phyloP scores from a whole-genome alignment of 1,139 yeast genomes.

The Candida sp. region DNA sequence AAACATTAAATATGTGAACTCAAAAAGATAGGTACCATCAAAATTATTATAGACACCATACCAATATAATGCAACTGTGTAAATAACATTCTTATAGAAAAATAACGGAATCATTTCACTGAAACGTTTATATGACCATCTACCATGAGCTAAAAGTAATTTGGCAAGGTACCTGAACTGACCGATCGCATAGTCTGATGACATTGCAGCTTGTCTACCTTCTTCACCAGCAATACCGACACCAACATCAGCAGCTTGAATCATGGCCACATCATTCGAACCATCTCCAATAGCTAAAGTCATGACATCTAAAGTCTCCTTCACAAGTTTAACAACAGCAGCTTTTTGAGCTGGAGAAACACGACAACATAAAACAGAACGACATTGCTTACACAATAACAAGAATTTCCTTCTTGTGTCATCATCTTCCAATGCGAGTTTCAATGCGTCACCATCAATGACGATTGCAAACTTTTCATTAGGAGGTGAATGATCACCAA shows the following conservation, averaged over 20 bases:
- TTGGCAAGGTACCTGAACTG: conserved; percentile 85
- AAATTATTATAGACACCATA: conserved; percentile 81
- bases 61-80: conserved; percentile 89
- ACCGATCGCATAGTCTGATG: conserved; percentile 95
- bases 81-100: conserved; percentile 89
- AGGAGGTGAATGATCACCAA: conserved; percentile 74
- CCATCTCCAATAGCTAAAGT: conserved; percentile 97
- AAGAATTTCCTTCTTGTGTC: conserved; percentile 65
- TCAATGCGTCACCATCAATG: conserved; percentile 91
- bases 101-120: conserved; percentile 95
- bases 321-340: conserved; percentile 88
- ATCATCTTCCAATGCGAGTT: conserved; percentile 59
- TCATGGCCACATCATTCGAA: conserved; percentile 98
- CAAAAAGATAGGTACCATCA: conserved; percentile 91
- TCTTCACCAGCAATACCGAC: conserved; percentile 99
- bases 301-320: conserved; percentile 72
- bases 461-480: conserved; percentile 75
- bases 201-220: conserved; percentile 98
- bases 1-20: conserved; percentile 88
- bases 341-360: conserved; percentile 98
- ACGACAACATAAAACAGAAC: conserved; percentile 93
- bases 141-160: conserved; percentile 83
- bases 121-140: conserved; percentile 92
- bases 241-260: conserved; percentile 98
- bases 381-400: conserved; percentile 87